Evolutionary conservation across 106 monocot species (phyloP).

Genomic region (Platanthera guangdongensis): DNA sequence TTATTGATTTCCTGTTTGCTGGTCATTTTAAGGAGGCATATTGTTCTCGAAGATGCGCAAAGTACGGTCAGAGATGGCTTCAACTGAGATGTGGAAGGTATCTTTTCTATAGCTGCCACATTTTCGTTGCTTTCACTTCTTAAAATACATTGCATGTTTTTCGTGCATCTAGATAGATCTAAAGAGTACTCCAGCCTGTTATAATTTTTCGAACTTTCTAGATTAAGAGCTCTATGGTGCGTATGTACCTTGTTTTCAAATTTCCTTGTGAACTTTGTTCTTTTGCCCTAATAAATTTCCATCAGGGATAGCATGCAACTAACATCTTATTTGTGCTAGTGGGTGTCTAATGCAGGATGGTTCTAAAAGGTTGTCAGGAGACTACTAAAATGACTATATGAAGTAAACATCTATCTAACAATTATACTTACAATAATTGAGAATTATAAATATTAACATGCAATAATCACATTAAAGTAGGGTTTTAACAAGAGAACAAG

Average conservation of each 20-base stretch:
- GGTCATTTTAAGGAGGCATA: conserved; percentile 41
- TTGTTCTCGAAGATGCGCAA: conserved; percentile 83
- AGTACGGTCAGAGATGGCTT: conserved; percentile 83
- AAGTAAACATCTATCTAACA: too few relatives aligned
- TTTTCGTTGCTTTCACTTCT: neutral
- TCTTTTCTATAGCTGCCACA: neutral
- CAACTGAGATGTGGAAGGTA: conserved; percentile 95
- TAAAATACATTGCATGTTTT: neutral
- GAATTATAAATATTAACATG: too few relatives aligned
- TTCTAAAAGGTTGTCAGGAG: too few relatives aligned
- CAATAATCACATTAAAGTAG: too few relatives aligned
- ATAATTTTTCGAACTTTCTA: neutral
- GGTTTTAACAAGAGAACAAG: too few relatives aligned
- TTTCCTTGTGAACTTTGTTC: too few relatives aligned
- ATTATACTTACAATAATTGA: too few relatives aligned
- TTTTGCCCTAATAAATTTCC: too few relatives aligned
- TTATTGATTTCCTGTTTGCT: neutral
- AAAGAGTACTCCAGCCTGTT: neutral
- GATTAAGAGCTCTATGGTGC: neutral
- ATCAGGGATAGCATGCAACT: too few relatives aligned
- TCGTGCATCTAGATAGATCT: neutral
- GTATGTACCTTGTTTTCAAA: neutral
- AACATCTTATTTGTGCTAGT: too few relatives aligned
- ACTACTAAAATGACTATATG: too few relatives aligned
- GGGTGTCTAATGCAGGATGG: too few relatives aligned